These are phyloP conservation scores for Penicillium decumbens DNA, from an alignment of 2,329 filamentous ascomycete species.

Conservation along the genomic window DNA sequence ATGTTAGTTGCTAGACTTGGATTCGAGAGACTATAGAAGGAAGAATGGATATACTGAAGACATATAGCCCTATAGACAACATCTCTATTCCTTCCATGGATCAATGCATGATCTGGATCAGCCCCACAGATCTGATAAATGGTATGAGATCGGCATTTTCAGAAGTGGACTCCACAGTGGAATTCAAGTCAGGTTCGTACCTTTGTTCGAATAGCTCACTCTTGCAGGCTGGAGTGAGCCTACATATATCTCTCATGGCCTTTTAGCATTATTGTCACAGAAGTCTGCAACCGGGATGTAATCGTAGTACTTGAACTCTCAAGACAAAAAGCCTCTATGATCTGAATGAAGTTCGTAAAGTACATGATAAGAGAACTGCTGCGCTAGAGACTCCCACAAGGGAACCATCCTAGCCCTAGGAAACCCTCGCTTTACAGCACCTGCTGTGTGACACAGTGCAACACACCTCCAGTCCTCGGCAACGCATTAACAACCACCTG, in stretches of 20 bases:
- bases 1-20: background rate
- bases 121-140: background rate
- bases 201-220: background rate
- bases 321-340: background rate
- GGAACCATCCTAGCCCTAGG: background rate
- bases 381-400: too few species aligned
- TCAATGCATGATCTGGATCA: background rate
- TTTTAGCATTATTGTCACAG: too few species aligned
- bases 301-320: background rate
- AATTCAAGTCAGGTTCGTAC: background rate
- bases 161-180: background rate
- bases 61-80: background rate
- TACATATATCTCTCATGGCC: background rate
- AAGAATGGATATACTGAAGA: background rate
- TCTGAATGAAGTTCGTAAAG: background rate
- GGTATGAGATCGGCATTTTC: background rate
- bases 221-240: too few species aligned
- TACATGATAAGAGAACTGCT: background rate
- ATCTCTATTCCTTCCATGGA: background rate
- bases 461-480: conserved; percentile 28
- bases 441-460: conserved; percentile 33
- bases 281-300: background rate
- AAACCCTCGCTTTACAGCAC: conserved; percentile 15
- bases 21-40: background rate
- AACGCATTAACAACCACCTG: conserved; percentile 28